These are phyloP conservation scores for Martiniozyma abietophila DNA, from an alignment of 805 yeast genomes.

Conservation along the genomic window DNA sequence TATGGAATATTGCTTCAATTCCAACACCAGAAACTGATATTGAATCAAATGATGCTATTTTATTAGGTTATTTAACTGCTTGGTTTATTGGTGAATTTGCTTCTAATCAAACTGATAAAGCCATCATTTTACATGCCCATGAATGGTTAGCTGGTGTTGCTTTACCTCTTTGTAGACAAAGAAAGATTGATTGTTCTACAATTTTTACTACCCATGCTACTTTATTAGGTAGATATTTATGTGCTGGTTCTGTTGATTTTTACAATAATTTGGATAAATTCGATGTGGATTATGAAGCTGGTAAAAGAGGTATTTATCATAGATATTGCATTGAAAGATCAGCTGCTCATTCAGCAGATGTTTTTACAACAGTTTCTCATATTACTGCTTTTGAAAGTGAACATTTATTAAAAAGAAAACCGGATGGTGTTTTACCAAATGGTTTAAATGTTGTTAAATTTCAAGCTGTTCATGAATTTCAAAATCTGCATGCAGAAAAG, in stretches of 20 bases:
- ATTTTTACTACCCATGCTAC: conserved; percentile 98
- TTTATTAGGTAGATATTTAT: conserved; percentile 82
- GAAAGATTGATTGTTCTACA: conserved; percentile 88
- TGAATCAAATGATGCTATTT: conserved; percentile 87
- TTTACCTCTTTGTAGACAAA: conserved; percentile 81
- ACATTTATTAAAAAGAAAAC: conserved; percentile 86
- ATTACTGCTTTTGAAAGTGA: conserved; percentile 96
- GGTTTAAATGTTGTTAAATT: conserved; percentile 94
- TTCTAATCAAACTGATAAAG: conserved; percentile 73
- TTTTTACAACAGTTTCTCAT: conserved; percentile 93
- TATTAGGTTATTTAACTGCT: conserved; percentile 87
- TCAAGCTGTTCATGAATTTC: conserved; percentile 97
- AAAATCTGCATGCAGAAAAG: conserved; percentile 85
- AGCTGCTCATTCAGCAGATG: conserved; percentile 93
- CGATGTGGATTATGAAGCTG: conserved; percentile 97
- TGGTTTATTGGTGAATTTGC: conserved; percentile 96
- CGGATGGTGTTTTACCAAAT: conserved; percentile 96
- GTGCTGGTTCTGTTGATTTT: conserved; percentile 95
- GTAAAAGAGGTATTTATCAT: conserved; percentile 94
- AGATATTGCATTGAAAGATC: conserved; percentile 95
- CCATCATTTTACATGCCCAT: conserved; percentile 90
- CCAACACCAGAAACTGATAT: conserved; percentile 86
- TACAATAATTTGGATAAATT: conserved; percentile 81
- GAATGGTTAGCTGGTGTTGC: conserved; percentile 99
- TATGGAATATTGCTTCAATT: conserved; percentile 86